Evolutionary conservation across 768 basidiomycete species (phyloP).

Genomic region (Suillus brevipes): DNA sequence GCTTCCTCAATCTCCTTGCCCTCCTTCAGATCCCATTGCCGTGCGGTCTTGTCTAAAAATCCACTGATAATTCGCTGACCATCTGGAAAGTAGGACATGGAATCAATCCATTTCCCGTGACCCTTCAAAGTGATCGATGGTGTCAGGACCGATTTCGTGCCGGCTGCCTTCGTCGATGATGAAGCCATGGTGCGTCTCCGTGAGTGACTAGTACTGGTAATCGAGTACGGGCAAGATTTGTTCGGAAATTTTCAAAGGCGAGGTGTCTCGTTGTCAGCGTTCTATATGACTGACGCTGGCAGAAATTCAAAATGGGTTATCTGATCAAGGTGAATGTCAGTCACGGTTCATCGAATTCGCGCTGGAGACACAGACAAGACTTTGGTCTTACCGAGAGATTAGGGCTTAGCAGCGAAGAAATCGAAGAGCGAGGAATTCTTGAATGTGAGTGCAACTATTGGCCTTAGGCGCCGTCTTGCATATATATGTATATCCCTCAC

Average conservation of each 20-base stretch:
- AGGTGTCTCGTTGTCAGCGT: background rate
- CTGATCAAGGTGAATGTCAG: background rate
- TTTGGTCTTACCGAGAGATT: background rate
- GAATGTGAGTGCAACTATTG: background rate
- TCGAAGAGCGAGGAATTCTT: background rate
- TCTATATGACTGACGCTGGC: background rate
- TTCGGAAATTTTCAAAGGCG: background rate
- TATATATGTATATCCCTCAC: no score
- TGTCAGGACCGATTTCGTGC: background rate
- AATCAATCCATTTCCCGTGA: accelerated
- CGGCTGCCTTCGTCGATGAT: background rate
- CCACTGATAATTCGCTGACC: no score
- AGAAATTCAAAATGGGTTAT: background rate
- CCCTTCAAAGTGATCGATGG: background rate
- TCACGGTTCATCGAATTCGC: no score
- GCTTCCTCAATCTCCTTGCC: no score
- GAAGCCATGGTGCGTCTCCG: background rate
- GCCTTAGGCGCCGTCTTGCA: no score
- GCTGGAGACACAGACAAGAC: background rate
- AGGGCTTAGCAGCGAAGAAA: background rate
- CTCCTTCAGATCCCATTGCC: no score
- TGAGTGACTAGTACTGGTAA: background rate
- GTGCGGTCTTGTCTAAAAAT: no score
- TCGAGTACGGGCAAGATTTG: background rate
- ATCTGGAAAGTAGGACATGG: background rate